These are phyloP conservation scores for Lonicera japonica DNA, from an alignment of 129 eudicot genomes.

Conservation along the genomic window DNA sequence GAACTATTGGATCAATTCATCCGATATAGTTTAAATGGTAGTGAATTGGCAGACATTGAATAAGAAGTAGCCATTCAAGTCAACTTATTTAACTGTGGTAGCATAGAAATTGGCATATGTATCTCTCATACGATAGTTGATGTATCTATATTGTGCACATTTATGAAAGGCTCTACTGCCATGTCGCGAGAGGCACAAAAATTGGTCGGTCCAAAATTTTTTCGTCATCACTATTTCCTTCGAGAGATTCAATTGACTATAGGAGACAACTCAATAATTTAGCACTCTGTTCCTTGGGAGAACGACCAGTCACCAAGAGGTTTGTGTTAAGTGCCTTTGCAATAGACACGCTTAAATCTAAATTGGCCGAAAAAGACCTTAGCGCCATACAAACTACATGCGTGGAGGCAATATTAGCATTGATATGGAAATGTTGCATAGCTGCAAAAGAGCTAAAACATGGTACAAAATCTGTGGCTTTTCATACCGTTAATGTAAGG, in stretches of 20 bases:
- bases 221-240: constrained; percentile 15
- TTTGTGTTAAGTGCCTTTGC: constrained; percentile 14
- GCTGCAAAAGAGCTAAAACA: constrained; percentile 3
- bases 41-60: constrained; percentile 6
- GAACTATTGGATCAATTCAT: constrained; percentile 20
- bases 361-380: background rate
- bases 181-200: background rate
- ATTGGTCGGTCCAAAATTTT: constrained; percentile 9
- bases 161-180: constrained; percentile 16
- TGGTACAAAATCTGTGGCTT: constrained; percentile 3
- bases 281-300: background rate
- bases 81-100: constrained; percentile 38
- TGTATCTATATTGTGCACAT: constrained; percentile 14
- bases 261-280: constrained; percentile 2
- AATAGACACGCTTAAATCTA: background rate
- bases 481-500: too few relatives aligned
- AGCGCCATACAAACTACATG: background rate
- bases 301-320: constrained; percentile 6
- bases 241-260: constrained; percentile 9
- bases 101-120: constrained; percentile 38
- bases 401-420: constrained; percentile 16
- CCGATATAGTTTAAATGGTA: constrained; percentile 15
- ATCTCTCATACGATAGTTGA: constrained; percentile 42
- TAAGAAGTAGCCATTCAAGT: constrained; percentile 33
- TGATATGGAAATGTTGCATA: constrained; percentile 17